Evolutionary conservation across 208 protist species (phyloP).

Genomic region (Trypanosoma melophagium): DNA sequence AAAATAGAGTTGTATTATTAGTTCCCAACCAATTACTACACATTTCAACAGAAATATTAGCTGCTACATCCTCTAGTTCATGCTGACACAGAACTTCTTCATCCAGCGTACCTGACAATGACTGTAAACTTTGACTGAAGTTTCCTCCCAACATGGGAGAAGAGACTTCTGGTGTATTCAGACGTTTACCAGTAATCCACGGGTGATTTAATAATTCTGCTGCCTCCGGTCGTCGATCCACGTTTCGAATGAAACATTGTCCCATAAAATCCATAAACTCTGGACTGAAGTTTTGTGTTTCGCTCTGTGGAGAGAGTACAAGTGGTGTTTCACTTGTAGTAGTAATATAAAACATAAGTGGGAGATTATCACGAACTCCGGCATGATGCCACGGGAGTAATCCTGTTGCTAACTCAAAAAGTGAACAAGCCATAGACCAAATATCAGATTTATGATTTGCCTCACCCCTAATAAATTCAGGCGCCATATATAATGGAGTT

Average conservation of each 20-base stretch:
- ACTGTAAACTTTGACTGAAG: background rate
- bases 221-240: slow-evolving; percentile 59
- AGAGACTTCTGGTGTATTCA: slow-evolving; percentile 15
- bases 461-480: slow-evolving; percentile 88
- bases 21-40: slow-evolving; percentile 52
- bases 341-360: slow-evolving; percentile 90
- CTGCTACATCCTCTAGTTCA: slow-evolving; percentile 73
- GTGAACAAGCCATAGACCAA: slow-evolving; percentile 84
- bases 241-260: slow-evolving; percentile 80
- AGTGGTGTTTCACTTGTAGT: slow-evolving; percentile 80
- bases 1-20: background rate
- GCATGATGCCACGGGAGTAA: slow-evolving; percentile 84
- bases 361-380: slow-evolving; percentile 72
- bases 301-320: slow-evolving; percentile 48
- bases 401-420: slow-evolving; percentile 88
- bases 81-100: slow-evolving; percentile 71
- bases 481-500: slow-evolving; percentile 90
- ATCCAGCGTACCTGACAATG: slow-evolving; percentile 13
- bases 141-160: background rate
- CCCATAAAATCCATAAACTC: slow-evolving; percentile 88
- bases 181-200: slow-evolving; percentile 62
- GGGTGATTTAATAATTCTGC: slow-evolving; percentile 77
- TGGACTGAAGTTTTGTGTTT: slow-evolving; percentile 58
- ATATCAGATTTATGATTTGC: slow-evolving; percentile 84
- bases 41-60: slow-evolving; percentile 65